Percentiles rank a stretch among this genome's conserved stretches.
These are phyloP conservation scores for Cyclotella kingstonii DNA, from an alignment of 108 stramenopile species.

Conservation along the genomic window DNA sequence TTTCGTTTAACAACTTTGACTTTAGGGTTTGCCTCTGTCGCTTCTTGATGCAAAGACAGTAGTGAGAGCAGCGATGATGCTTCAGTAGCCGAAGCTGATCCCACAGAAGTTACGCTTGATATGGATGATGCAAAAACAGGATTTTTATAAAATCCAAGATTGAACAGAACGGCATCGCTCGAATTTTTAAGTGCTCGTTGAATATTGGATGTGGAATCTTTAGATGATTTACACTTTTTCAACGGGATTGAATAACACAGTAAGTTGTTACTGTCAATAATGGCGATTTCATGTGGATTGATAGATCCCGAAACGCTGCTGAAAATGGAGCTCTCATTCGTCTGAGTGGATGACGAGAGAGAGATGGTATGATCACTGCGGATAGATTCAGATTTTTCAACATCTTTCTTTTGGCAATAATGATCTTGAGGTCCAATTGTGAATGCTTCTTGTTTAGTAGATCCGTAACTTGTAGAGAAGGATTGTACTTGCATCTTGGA, in stretches of 20 bases:
- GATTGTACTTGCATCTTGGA: no score
- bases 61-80: background rate
- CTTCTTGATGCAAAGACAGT: background rate
- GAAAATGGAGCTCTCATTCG: background rate
- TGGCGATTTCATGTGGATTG: no score
- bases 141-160: slow-evolving; percentile 9
- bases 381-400: no score
- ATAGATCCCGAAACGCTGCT: no score
- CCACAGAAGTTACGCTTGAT: background rate
- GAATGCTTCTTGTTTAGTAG: no score
- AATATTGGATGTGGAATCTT: background rate
- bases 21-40: background rate
- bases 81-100: background rate
- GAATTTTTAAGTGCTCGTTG: background rate
- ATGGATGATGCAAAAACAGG: slow-evolving; percentile 1
- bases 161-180: background rate
- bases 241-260: slow-evolving; percentile 1
- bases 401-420: no score
- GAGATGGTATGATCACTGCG: no score
- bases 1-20: slow-evolving; percentile 24
- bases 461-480: no score
- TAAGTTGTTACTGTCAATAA: background rate
- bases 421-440: no score
- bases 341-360: no score
- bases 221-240: background rate